phyloP scores from a whole-genome alignment of 2,329 filamentous ascomycete species.

The Zopfia rhizophila region DNA sequence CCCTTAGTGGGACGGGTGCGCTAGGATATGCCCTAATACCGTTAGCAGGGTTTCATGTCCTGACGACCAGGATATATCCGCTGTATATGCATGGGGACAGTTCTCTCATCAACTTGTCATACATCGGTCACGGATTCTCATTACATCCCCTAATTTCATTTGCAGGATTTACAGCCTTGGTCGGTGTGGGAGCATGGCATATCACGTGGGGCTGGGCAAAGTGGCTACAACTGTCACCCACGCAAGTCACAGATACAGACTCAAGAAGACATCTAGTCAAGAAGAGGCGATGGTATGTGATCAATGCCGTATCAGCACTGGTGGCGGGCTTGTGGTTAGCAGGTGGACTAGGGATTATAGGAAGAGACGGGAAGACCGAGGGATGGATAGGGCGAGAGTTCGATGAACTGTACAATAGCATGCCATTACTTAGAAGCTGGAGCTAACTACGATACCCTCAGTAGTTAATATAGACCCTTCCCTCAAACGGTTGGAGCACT shows the following conservation, averaged over 20 bases:
- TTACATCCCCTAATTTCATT: constrained; percentile 74
- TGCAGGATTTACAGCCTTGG: constrained; percentile 73
- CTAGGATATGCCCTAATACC: constrained; percentile 77
- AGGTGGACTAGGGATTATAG: constrained; percentile 82
- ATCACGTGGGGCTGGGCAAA: constrained; percentile 86
- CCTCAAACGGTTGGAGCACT: constrained; percentile 47
- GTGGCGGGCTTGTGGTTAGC: constrained; percentile 79
- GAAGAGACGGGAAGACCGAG: constrained; percentile 71
- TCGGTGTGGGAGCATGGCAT: constrained; percentile 77
- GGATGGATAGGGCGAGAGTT: constrained; percentile 87
- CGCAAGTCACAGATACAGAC: constrained; percentile 61
- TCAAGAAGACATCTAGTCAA: constrained; percentile 62
- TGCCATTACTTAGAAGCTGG: constrained; percentile 57
- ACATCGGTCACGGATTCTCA: constrained; percentile 86
- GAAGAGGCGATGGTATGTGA: constrained; percentile 74
- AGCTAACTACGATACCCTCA: constrained; percentile 16
- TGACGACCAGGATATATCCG: constrained; percentile 80
- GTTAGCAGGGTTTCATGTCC: constrained; percentile 75
- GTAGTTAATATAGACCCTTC: constrained; percentile 49
- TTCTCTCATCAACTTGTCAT: constrained; percentile 85
- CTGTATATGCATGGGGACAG: constrained; percentile 82
- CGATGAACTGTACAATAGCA: constrained; percentile 74
- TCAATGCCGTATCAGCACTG: constrained; percentile 72
- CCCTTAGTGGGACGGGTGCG: constrained; percentile 73
- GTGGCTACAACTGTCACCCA: constrained; percentile 76